Evolutionary conservation across 768 basidiomycete genomes (phyloP).

Genomic region (Russula emetica): DNA sequence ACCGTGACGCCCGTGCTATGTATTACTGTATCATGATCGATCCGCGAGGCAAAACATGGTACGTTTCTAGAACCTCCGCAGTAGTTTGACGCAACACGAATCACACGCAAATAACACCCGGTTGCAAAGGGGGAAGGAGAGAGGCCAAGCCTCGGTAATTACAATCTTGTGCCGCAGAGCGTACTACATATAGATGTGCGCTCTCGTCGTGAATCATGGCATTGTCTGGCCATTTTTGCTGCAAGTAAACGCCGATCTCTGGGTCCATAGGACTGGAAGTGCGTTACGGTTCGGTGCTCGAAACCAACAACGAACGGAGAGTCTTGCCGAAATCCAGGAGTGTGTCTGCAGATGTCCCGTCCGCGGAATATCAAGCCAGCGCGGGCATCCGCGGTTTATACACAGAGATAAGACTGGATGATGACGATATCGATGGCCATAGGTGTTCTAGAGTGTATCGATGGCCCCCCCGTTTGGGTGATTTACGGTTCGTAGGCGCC

Average conservation of each 20-base stretch:
- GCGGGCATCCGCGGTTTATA: not conserved
- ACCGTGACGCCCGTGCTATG: not conserved
- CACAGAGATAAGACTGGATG: not conserved
- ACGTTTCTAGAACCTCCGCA: not conserved
- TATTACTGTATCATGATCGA: not conserved
- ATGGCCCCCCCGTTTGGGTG: not conserved
- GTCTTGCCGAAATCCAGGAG: not conserved
- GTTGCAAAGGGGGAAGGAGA: not conserved
- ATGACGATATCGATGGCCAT: not conserved
- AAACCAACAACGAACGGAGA: not conserved
- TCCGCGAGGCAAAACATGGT: not conserved
- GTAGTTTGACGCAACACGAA: not conserved
- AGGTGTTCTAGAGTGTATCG: not conserved
- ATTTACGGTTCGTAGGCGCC: not conserved
- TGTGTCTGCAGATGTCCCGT: not conserved
- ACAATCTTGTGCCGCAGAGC: not conserved
- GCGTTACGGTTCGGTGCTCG: not conserved
- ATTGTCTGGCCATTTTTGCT: not conserved
- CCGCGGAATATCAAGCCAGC: conserved; percentile 4
- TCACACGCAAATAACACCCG: not conserved
- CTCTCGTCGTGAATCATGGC: not conserved
- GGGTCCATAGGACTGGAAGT: not conserved
- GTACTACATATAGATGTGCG: not conserved
- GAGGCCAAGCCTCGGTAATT: not conserved
- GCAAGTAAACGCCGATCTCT: conserved; percentile 1